These are phyloP conservation scores for Talaromyces sp. DNA, from an alignment of 2,329 filamentous ascomycete species.

Conservation along the genomic window DNA sequence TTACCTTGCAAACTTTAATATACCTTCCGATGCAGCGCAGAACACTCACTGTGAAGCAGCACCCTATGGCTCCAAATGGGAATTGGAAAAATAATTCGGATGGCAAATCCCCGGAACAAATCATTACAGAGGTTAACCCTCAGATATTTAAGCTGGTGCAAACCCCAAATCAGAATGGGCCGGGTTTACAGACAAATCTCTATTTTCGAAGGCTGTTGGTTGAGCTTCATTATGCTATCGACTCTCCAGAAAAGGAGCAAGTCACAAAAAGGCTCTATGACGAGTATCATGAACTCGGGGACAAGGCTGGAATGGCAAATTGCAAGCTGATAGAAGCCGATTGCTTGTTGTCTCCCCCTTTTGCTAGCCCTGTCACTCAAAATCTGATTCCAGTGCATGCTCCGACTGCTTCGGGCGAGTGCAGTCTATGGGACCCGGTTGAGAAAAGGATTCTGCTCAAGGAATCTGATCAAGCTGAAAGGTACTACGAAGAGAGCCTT, in stretches of 20 bases:
- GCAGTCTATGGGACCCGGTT: neutral
- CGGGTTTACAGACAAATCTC: neutral
- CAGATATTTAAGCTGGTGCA: slow-evolving; percentile 5
- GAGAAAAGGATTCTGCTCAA: slow-evolving; percentile 10
- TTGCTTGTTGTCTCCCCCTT: slow-evolving; percentile 16
- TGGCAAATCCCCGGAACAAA: neutral
- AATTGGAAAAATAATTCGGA: slow-evolving; percentile 3
- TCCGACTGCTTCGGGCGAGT: slow-evolving; percentile 5
- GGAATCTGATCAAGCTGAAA: slow-evolving; percentile 9
- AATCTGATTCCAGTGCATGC: slow-evolving; percentile 16
- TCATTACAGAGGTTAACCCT: neutral
- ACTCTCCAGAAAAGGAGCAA: slow-evolving; percentile 8
- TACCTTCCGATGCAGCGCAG: slow-evolving; percentile 4
- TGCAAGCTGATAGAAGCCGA: slow-evolving; percentile 20
- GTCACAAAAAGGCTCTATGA: slow-evolving; percentile 12
- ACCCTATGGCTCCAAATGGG: slow-evolving; percentile 4
- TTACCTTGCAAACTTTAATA: neutral
- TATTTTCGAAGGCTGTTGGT: slow-evolving; percentile 16
- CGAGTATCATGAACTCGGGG: slow-evolving; percentile 12
- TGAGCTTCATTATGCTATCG: slow-evolving; percentile 15
- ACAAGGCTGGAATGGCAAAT: slow-evolving; percentile 18
- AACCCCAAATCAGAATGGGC: neutral
- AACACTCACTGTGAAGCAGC: neutral
- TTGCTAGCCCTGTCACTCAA: slow-evolving; percentile 19
- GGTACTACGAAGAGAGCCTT: slow-evolving; percentile 15